A percentile compares a stretch with the other conserved stretches of the same genome.
phyloP scores from a whole-genome alignment of 192 early-diverging fungal species.

The Rhizophlyctis rosea region DNA sequence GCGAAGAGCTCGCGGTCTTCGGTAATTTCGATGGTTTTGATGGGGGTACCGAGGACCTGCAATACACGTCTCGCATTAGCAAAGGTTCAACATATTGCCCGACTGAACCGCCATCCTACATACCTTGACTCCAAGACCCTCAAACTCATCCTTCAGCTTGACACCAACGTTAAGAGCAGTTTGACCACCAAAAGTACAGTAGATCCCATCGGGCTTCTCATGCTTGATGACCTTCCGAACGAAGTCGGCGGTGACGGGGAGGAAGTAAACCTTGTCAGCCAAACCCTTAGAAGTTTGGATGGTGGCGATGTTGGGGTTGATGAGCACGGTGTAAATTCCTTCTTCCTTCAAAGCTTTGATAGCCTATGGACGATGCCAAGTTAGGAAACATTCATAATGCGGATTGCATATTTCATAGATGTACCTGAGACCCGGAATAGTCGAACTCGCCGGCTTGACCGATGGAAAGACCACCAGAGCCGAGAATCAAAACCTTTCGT shows the following conservation, averaged over 20 bases:
- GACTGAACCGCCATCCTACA: no score
- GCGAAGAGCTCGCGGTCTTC: conserved; percentile 97
- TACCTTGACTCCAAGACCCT: conserved; percentile 78
- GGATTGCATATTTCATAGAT: conserved; percentile 7
- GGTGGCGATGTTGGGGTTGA: conserved; percentile 99
- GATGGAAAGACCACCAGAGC: conserved; percentile 95
- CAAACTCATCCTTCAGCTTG: conserved; percentile 90
- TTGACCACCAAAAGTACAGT: conserved; percentile 98
- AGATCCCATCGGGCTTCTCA: conserved; percentile 97
- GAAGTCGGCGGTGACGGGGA: conserved; percentile 92
- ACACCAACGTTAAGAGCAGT: conserved; percentile 98
- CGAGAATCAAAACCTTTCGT: conserved; percentile 92
- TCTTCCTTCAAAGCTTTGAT: conserved; percentile 99
- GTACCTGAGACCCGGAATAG: conserved; percentile 86
- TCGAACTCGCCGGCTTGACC: conserved; percentile 99
- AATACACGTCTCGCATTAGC: no score
- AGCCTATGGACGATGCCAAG: conserved; percentile 40
- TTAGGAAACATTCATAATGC: conserved; percentile 7
- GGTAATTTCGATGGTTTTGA: conserved; percentile 92
- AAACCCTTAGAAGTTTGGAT: conserved; percentile 97
- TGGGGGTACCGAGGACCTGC: conserved; percentile 93
- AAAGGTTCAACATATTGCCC: conserved; percentile 4
- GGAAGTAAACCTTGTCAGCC: conserved; percentile 97
- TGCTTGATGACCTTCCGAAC: conserved; percentile 92
- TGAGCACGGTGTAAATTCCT: conserved; percentile 93